Evolutionary conservation across 2,329 filamentous ascomycete genomes (phyloP).

Genomic region (Rhexocercosporidium sp.): DNA sequence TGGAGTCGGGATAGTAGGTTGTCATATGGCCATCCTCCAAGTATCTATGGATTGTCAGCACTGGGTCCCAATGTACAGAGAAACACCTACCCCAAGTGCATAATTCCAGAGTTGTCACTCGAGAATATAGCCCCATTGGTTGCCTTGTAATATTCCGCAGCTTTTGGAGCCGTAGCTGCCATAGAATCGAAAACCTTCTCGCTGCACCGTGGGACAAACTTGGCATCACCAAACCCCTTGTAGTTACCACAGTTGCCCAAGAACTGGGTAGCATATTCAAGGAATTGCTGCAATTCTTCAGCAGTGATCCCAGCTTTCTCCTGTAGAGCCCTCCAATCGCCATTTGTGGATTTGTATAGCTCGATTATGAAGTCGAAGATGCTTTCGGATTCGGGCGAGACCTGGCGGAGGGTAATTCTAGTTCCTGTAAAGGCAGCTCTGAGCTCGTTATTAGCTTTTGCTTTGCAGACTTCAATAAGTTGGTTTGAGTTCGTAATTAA

Average conservation of each 20-base stretch:
- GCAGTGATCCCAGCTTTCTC: conserved; percentile 67
- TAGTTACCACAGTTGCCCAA: conserved; percentile 82
- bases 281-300: conserved; percentile 68
- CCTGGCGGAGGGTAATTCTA: conserved; percentile 78
- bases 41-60: conserved; percentile 41
- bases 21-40: conserved; percentile 77
- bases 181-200: conserved; percentile 69
- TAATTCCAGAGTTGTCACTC: conserved; percentile 63
- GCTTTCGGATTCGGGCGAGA: conserved; percentile 79
- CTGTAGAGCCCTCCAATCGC: conserved; percentile 73
- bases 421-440: conserved; percentile 80
- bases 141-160: conserved; percentile 67
- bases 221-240: conserved; percentile 85
- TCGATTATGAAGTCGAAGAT: conserved; percentile 83
- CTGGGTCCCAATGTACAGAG: background rate
- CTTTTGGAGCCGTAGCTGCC: conserved; percentile 62
- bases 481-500: background rate
- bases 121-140: conserved; percentile 77
- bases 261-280: conserved; percentile 80
- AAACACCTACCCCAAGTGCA: conserved; percentile 69
- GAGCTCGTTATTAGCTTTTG: conserved; percentile 23
- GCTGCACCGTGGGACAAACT: conserved; percentile 77
- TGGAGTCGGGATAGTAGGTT: conserved; percentile 80
- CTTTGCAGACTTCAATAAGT: background rate
- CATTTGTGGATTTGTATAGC: conserved; percentile 68